These are phyloP conservation scores for Pisolithus microcarpus DNA, from an alignment of 768 basidiomycete genomes.

Conservation along the genomic window DNA sequence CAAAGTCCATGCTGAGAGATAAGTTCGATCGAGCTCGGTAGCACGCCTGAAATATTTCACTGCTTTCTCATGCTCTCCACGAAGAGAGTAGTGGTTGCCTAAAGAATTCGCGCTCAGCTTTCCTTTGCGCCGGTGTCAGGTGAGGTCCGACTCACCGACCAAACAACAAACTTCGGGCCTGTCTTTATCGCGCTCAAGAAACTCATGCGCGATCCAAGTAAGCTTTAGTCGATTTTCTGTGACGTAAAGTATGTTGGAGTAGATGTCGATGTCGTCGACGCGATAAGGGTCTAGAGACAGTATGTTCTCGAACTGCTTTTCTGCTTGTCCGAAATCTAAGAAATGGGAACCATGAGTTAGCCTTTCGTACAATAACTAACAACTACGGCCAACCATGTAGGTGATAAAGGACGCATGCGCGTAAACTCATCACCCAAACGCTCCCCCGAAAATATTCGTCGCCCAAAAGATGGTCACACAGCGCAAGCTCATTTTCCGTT, in stretches of 20 bases:
- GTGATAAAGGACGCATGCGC: slow-evolving; percentile 84
- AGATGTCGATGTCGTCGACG: slow-evolving; percentile 92
- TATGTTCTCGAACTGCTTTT: slow-evolving; percentile 78
- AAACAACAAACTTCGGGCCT: slow-evolving; percentile 95
- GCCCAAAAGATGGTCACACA: slow-evolving; percentile 72
- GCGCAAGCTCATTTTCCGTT: slow-evolving; percentile 73
- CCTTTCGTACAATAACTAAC: not conserved
- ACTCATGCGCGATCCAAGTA: slow-evolving; percentile 87
- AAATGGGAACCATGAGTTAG: slow-evolving; percentile 4
- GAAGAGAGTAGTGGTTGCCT: slow-evolving; percentile 98
- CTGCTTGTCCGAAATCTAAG: slow-evolving; percentile 83
- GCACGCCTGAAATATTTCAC: slow-evolving; percentile 92
- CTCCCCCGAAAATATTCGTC: slow-evolving; percentile 73
- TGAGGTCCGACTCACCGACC: slow-evolving; percentile 55
- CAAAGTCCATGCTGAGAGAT: slow-evolving; percentile 95
- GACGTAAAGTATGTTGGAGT: slow-evolving; percentile 95
- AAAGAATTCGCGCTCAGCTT: not conserved
- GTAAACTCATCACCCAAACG: slow-evolving; percentile 78
- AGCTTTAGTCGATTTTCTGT: slow-evolving; percentile 84
- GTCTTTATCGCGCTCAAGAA: slow-evolving; percentile 82
- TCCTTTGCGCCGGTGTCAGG: not conserved
- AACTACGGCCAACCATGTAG: slow-evolving; percentile 59
- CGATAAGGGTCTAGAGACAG: slow-evolving; percentile 76
- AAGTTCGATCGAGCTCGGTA: slow-evolving; percentile 90
- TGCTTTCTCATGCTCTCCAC: slow-evolving; percentile 92